Evolutionary conservation across 2,329 filamentous ascomycete genomes (phyloP), one percentile per base, ranked within the genome.

Genomic region (Colletotrichum noveboracense): DNA sequence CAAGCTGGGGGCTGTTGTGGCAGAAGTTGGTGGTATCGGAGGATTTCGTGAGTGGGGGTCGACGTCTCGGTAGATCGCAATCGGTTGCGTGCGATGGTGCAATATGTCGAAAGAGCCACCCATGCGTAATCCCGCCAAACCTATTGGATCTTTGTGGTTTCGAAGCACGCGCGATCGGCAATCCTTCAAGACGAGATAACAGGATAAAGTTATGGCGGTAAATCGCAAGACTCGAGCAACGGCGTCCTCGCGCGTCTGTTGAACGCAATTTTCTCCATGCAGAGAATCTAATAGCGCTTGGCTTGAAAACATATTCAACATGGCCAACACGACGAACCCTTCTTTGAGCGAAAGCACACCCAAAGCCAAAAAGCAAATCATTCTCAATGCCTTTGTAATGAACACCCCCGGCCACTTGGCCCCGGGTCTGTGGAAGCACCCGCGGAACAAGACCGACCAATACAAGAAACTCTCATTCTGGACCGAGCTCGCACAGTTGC

Each of bases 361-460:
- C 10, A 30, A 43, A 9, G 9, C 2, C 26, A 85, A 84, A 78
- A 87, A 86, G 78, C 81, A 81, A 65, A 78, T 86, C 56, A 85
- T 87, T 43, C 79, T 87, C 74, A 87, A 87, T 77, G 85, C 85
- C 1, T 87, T 87, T 73, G 85, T 87, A 8, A 83, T 83, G 78
- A 83, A 81, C 80, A 81, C 81, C 70, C 83, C 82, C 68, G 87
- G 86, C 5, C 88, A 89, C 74, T 87, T 88, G 77, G 87, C 86
- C 3, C 87, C 87, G 5, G 84, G 85, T 2, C 78, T 87, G 14
- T 87, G 92, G 92, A 87, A 88, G 60, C 92, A 94, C 78, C 93
- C 92, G 1, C 86, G 90, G 18, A 92, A 79, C 69, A 66, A 73
- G 24, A 78, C 78, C 6, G 74, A 68, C 60, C 71, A 78, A 24